A percentile compares a stretch with the other conserved stretches of the same genome.
phyloP scores from a whole-genome alignment of 148 eudicot genomes.

The Polygonum aviculare region DNA sequence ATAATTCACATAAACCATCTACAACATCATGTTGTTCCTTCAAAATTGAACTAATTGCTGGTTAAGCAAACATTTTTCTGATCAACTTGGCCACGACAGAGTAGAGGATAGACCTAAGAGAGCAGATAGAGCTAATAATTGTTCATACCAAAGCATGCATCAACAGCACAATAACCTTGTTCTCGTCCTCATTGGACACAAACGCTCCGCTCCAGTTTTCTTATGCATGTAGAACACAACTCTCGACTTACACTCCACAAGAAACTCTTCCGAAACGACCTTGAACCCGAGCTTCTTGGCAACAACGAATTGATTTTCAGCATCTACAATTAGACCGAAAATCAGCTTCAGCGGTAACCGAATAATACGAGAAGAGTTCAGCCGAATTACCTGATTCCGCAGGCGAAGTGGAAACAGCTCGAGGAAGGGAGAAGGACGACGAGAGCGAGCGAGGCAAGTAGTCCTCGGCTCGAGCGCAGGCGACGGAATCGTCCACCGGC shows the following conservation, averaged over 20 bases:
- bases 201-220: constrained; percentile 92
- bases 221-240: constrained; percentile 78
- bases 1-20: too few species aligned
- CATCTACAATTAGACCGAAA: constrained; percentile 20
- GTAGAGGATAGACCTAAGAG: too few species aligned
- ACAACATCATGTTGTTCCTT: too few species aligned
- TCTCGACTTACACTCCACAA: constrained; percentile 83
- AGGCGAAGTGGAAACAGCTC: constrained; percentile 53
- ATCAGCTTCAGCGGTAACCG: neutral
- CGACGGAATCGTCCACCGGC: constrained; percentile 19
- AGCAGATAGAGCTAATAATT: too few species aligned
- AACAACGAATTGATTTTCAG: constrained; percentile 39
- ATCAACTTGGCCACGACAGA: too few species aligned
- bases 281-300: constrained; percentile 85
- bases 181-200: constrained; percentile 88
- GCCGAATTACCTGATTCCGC: constrained; percentile 26
- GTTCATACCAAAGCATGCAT: too few species aligned
- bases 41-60: too few species aligned
- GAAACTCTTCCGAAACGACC: constrained; percentile 72
- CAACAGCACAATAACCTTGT: too few species aligned
- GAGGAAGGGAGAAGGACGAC: constrained; percentile 40
- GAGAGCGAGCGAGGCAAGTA: constrained; percentile 27
- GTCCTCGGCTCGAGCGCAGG: too few species aligned
- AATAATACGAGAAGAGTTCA: neutral
- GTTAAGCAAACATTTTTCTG: too few species aligned